A percentile compares a stretch with the other conserved stretches of the same genome.
Conservation (phyloP, 768 basidiomycete genomes). For the Sistotremastrum niveocremeum region DNA sequence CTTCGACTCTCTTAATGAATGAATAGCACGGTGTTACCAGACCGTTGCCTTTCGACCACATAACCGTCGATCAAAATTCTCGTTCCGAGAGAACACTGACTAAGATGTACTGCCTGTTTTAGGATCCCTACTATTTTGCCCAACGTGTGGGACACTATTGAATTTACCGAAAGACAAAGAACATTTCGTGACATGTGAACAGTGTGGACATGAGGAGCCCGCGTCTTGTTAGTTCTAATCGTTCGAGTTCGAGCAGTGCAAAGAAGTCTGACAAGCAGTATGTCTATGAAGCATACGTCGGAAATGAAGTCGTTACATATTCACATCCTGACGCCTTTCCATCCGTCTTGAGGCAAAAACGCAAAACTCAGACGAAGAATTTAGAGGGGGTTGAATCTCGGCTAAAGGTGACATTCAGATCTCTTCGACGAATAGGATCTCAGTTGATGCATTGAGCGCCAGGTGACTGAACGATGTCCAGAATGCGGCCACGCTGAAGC, state of each 20-base stretch:
- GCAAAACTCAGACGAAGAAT: slow-evolving; percentile 77
- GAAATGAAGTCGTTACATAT: slow-evolving; percentile 75
- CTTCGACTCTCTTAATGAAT: not conserved
- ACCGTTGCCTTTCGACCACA: not conserved
- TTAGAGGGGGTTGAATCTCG: slow-evolving; percentile 57
- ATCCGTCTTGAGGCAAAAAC: slow-evolving; percentile 70
- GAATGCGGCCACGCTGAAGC: slow-evolving; percentile 75
- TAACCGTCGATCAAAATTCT: not conserved
- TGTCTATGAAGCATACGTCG: slow-evolving; percentile 66
- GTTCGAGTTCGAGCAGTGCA: not conserved
- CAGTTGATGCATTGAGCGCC: not conserved
- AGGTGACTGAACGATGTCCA: slow-evolving; percentile 88
- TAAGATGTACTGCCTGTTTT: not conserved
- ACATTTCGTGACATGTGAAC: slow-evolving; percentile 67
- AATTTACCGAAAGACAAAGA: slow-evolving; percentile 68
- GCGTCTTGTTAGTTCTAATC: slow-evolving; percentile 60
- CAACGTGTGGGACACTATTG: slow-evolving; percentile 81
- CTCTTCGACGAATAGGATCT: no score
- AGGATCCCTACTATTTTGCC: slow-evolving; percentile 94
- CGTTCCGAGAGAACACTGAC: not conserved
- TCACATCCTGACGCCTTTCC: slow-evolving; percentile 95
- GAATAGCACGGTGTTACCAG: no score
- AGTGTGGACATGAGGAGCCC: slow-evolving; percentile 78
- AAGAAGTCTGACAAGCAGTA: not conserved
- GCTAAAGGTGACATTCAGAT: slow-evolving; percentile 32